Percentiles rank a stretch among this genome's conserved stretches.
phyloP scores from a whole-genome alignment of 1,139 yeast species.

The Sugiyamaella japonica region DNA sequence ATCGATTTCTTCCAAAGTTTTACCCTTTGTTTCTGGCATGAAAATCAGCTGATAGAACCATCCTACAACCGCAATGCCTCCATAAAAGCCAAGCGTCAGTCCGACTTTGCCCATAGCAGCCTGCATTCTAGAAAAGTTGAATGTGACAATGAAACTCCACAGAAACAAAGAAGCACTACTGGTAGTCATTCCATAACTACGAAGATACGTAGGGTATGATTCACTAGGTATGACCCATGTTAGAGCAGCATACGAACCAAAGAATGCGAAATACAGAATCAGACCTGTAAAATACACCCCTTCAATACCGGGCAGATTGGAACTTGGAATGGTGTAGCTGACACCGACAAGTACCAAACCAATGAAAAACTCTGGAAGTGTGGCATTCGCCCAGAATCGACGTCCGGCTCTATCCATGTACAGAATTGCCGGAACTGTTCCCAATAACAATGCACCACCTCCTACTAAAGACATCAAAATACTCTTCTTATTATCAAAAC shows the following conservation, averaged over 20 bases:
- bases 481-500: conserved; percentile 46
- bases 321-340: conserved; percentile 49
- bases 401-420: conserved; percentile 64
- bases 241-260: conserved; percentile 63
- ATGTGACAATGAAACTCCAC: conserved; percentile 62
- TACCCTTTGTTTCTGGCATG: conserved; percentile 75
- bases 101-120: conserved; percentile 59
- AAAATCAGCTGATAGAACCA: conserved; percentile 55
- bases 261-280: conserved; percentile 59
- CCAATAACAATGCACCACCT: conserved; percentile 58
- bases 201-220: conserved; percentile 52
- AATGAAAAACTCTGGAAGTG: conserved; percentile 54
- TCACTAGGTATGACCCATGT: conserved; percentile 63
- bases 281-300: conserved; percentile 59
- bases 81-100: conserved; percentile 60
- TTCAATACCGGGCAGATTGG: conserved; percentile 48
- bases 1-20: conserved; percentile 73
- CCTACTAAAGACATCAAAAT: conserved; percentile 47
- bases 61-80: conserved; percentile 61
- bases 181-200: conserved; percentile 54
- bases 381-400: conserved; percentile 41
- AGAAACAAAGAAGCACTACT: conserved; percentile 55
- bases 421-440: conserved; percentile 61
- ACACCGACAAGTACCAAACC: conserved; percentile 59
- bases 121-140: conserved; percentile 57